These are phyloP conservation scores for Naganishia vaughanmartiniae DNA, from an alignment of 768 basidiomycete genomes.

Conservation along the genomic window DNA sequence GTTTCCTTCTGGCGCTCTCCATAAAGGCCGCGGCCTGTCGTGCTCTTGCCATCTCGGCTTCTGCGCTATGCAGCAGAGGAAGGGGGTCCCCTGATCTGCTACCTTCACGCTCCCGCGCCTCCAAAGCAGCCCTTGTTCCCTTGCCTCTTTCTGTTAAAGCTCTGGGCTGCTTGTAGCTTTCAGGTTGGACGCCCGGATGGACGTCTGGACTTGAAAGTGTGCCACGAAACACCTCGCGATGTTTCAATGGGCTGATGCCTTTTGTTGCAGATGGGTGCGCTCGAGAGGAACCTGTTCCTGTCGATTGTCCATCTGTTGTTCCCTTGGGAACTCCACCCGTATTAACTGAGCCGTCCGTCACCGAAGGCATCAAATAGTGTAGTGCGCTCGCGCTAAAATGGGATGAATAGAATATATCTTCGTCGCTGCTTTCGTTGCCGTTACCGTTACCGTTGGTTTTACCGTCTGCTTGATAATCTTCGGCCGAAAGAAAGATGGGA, in stretches of 20 bases:
- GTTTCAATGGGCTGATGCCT: conserved; percentile 24
- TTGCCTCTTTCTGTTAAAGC: conserved; percentile 9
- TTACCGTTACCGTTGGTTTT: neutral
- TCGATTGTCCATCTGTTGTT: conserved; percentile 8
- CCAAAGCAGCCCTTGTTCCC: conserved; percentile 11
- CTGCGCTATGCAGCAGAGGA: conserved; percentile 10
- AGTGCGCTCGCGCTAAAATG: conserved; percentile 25
- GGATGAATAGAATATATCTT: conserved; percentile 17
- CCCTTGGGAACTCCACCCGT: conserved; percentile 12
- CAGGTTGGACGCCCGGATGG: conserved; percentile 17
- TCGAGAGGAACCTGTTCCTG: neutral
- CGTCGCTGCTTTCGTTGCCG: conserved; percentile 5
- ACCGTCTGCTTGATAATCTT: conserved; percentile 11
- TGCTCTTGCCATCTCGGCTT: conserved; percentile 17
- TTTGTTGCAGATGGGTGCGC: neutral
- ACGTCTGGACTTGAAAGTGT: conserved; percentile 25
- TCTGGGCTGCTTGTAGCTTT: conserved; percentile 17
- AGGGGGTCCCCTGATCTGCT: neutral
- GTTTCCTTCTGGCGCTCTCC: conserved; percentile 6
- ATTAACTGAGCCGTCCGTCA: conserved; percentile 24
- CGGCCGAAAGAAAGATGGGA: conserved; percentile 11
- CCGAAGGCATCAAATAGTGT: conserved; percentile 23
- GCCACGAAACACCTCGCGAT: conserved; percentile 17
- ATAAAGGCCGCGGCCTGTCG: conserved; percentile 18
- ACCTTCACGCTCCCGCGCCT: conserved; percentile 1